Evolutionary conservation across 139 green algal species (phyloP).

Genomic region (Tetraselmis chui): DNA sequence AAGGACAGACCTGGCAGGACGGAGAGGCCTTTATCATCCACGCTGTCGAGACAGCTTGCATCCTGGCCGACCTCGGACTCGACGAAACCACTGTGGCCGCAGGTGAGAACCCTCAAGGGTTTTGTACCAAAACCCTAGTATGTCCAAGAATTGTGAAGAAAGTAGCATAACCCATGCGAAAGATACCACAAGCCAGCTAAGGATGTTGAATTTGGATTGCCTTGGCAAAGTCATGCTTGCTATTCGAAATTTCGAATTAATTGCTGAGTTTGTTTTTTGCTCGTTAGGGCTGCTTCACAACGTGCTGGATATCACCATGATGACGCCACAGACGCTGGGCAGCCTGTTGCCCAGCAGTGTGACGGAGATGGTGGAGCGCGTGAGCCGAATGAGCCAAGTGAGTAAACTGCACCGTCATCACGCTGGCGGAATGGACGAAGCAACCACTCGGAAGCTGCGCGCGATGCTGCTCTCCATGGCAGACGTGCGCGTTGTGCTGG

Average conservation of each 20-base stretch:
- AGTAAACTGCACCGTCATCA: constrained; percentile 39
- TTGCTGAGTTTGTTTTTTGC: no score
- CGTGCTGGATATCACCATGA: constrained; percentile 35
- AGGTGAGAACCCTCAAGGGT: no score
- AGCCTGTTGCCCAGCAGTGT: constrained; percentile 13
- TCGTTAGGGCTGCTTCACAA: constrained; percentile 69
- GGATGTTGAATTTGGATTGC: no score
- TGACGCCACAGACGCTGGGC: constrained; percentile 36
- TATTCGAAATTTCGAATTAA: no score
- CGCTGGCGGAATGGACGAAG: constrained; percentile 6
- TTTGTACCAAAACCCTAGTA: no score
- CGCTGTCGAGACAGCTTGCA: constrained; percentile 41
- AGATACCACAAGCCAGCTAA: no score
- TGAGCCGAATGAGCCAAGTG: constrained; percentile 40
- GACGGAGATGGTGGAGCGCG: constrained; percentile 31
- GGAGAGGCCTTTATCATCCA: constrained; percentile 45
- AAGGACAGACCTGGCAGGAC: constrained; percentile 34
- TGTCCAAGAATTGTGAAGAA: no score
- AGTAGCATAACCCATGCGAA: no score
- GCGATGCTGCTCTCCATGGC: constrained; percentile 66
- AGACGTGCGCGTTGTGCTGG: constrained; percentile 59
- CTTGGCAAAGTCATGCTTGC: no score
- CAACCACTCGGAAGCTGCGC: constrained; percentile 21
- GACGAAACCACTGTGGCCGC: constrained; percentile 54
- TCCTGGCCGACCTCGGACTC: constrained; percentile 58